A percentile compares a stretch with the other conserved stretches of the same genome.
Conservation (phyloP, 768 basidiomycete genomes). For the Xerocomus potaroensis region DNA sequence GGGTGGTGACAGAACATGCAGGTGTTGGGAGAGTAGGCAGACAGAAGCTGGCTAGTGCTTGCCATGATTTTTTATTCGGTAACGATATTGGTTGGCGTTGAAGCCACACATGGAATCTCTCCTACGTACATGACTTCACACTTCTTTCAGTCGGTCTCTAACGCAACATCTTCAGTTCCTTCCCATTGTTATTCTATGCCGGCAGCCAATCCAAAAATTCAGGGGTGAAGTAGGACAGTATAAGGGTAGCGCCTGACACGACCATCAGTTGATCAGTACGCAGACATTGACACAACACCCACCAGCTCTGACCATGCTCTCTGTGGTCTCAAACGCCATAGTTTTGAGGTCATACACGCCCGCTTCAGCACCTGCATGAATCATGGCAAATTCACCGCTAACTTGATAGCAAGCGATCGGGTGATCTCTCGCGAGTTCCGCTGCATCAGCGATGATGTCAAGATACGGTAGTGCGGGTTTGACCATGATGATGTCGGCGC, state of each 20-base stretch:
- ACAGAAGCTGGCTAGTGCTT: conserved; percentile 1
- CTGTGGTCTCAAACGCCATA: conserved; percentile 93
- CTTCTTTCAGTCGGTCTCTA: neutral
- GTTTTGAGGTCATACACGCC: conserved; percentile 89
- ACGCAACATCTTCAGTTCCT: neutral
- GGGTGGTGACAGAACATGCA: conserved; percentile 23
- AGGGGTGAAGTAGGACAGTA: conserved; percentile 95
- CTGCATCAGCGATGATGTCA: conserved; percentile 90
- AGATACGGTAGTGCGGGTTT: conserved; percentile 96
- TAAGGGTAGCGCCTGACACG: conserved; percentile 75
- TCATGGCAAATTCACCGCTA: conserved; percentile 96
- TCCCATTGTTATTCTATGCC: conserved; percentile 8
- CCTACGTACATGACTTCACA: too few relatives aligned
- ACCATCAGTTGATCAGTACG: conserved; percentile 5
- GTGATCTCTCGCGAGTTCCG: conserved; percentile 73
- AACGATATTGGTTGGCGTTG: neutral
- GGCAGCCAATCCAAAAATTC: conserved; percentile 89
- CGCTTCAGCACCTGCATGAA: conserved; percentile 87
- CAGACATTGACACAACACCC: conserved; percentile 22
- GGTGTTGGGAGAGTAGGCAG: conserved; percentile 18
- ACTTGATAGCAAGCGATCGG: conserved; percentile 98
- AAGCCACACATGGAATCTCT: neutral
- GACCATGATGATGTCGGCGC: conserved; percentile 99
- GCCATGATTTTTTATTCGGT: conserved; percentile 1
- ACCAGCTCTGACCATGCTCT: conserved; percentile 92